Evolutionary conservation across 352 stramenopile species (phyloP), one percentile per base, ranked within the genome.

Genomic region (Lagenidium sp.): DNA sequence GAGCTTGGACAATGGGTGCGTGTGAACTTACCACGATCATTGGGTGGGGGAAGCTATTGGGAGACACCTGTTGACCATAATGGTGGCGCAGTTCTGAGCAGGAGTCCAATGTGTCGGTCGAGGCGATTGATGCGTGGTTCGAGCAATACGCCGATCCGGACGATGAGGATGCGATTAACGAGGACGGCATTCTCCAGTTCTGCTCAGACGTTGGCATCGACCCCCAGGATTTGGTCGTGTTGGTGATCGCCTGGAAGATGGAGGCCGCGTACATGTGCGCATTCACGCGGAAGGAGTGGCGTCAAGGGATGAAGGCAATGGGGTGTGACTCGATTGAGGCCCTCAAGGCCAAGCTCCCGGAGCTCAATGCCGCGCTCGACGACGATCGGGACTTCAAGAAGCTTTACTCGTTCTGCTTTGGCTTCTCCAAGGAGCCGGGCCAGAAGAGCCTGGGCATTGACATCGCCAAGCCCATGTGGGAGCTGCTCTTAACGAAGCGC

Each of bases 181-280:
- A 75, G 26, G 64, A 75, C 35, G 64, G 64, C 7, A 68, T 75
- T 29, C 44, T 69, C 12, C 58, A 68, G 39, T 75, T 75, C 31
- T 75, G 64, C 44, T 56, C 67, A 43, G 64, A 75, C 29, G 53
- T 68, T 34, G 54, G 57, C 8, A 41, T 75, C 21, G 64, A 75
- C 31, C 51, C 60, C 8, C 57, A 75, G 46, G 64, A 70, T 23
- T 47, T 88, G 13, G 63, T 85, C 20, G 74, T 94, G 47, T 46
- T 93, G 25, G 70, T 93, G 56, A 87, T 94, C 40, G 73, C 78
- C 16, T 94, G 82, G 81, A 83, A 90, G 44, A 93, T 94, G 82
- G 59, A 90, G 21, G 77, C 82, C 0, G 70, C 63, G 26, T 80
- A 82, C 51, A 94, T 94, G 82, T 88, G 82, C 29, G 68, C 62